Conservation (phyloP, 257 asterid species). For the Solanum appendiculatum region DNA sequence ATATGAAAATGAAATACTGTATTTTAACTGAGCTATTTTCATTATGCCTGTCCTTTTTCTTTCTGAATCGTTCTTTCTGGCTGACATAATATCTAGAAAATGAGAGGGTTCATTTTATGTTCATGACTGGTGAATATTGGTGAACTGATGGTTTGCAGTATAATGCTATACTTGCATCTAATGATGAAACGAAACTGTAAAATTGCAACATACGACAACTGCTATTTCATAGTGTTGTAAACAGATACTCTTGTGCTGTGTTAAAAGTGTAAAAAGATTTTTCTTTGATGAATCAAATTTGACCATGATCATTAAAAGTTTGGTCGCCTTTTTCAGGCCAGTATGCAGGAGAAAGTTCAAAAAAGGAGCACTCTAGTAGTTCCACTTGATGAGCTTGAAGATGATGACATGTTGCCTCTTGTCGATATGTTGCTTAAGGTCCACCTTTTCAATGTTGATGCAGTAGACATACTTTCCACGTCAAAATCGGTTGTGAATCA, state of each 20-base stretch:
- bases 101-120: background rate
- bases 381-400: slow-evolving; percentile 6
- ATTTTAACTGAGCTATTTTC: background rate
- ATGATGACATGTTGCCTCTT: slow-evolving; percentile 18
- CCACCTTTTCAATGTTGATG: background rate
- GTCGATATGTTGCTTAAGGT: slow-evolving; percentile 6
- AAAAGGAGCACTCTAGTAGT: slow-evolving; percentile 10
- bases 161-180: background rate
- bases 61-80: background rate
- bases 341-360: background rate
- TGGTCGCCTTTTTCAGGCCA: slow-evolving; percentile 4
- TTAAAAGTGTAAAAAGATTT: background rate
- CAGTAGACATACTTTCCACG: slow-evolving; percentile 3
- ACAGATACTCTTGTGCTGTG: background rate
- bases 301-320: background rate
- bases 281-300: background rate
- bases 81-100: background rate
- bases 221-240: background rate
- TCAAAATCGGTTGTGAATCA: slow-evolving; percentile 1
- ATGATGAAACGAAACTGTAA: background rate
- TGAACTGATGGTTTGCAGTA: background rate
- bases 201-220: background rate
- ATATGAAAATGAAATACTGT: background rate
- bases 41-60: background rate
- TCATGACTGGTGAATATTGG: background rate